A percentile compares a stretch with the other conserved stretches of the same genome.
These are phyloP conservation scores for Voacanga thouarsii DNA, from an alignment of 257 asterid species.

Conservation along the genomic window DNA sequence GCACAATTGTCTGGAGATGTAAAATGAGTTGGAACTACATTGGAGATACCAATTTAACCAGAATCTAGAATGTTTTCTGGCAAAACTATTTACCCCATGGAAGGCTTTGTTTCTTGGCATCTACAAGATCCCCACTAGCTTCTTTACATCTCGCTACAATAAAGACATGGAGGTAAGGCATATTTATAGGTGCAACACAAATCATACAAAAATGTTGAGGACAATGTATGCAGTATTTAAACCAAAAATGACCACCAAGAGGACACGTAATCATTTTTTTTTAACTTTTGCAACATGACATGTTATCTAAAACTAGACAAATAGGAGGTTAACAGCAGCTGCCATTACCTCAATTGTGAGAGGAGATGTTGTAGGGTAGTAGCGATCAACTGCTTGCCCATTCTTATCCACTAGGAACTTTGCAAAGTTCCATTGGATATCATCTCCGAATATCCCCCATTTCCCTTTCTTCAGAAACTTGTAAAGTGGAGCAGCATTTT, in stretches of 20 bases:
- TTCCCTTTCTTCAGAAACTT: slow-evolving; percentile 76
- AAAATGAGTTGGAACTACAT: background rate
- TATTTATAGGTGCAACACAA: background rate
- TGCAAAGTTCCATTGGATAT: slow-evolving; percentile 84
- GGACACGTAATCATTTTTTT: background rate
- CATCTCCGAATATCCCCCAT: slow-evolving; percentile 79
- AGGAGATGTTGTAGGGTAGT: slow-evolving; percentile 78
- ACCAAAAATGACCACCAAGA: background rate
- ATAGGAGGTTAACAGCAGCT: background rate
- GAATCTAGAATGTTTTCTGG: background rate
- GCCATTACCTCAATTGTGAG: slow-evolving; percentile 62
- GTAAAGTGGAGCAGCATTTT: slow-evolving; percentile 61
- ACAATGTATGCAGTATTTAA: background rate
- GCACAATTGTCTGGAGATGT: background rate
- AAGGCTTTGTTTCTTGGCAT: slow-evolving; percentile 13
- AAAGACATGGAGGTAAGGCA: background rate
- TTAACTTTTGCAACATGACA: background rate
- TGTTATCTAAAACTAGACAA: background rate
- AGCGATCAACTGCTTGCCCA: slow-evolving; percentile 72
- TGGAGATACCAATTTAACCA: background rate
- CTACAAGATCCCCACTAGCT: slow-evolving; percentile 41
- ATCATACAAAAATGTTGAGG: background rate
- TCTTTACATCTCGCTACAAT: slow-evolving; percentile 19
- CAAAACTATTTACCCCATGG: background rate
- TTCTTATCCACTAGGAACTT: slow-evolving; percentile 72